Evolutionary conservation across 2,329 filamentous ascomycete genomes (phyloP).

Genomic region (Penicillium sp.): DNA sequence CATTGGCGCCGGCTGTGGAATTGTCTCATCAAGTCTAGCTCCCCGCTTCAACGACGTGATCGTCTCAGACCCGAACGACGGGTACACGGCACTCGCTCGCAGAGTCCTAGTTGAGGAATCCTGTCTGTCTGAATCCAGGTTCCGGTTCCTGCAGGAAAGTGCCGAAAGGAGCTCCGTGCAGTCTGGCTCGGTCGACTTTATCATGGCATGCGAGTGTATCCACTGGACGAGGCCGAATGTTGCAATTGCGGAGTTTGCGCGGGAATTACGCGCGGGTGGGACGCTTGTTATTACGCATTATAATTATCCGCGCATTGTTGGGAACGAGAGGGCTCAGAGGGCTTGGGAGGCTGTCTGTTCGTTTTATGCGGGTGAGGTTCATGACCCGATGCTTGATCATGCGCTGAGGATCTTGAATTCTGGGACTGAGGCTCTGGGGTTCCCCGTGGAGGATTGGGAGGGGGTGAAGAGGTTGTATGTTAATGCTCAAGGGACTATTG

Average conservation of each 20-base stretch:
- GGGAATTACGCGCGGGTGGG: neutral
- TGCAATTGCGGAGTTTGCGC: constrained; percentile 1
- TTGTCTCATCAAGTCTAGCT: neutral
- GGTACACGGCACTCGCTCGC: constrained; percentile 1
- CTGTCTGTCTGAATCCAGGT: neutral
- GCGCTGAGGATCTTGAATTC: constrained; percentile 3
- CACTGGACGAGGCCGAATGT: constrained; percentile 2
- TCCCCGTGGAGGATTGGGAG: neutral
- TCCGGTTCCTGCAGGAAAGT: constrained; percentile 1
- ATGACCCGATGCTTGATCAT: constrained; percentile 3
- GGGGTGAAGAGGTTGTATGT: constrained; percentile 1
- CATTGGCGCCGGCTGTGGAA: constrained; percentile 4
- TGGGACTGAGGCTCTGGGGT: neutral
- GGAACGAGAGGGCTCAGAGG: constrained; percentile 1
- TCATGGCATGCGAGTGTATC: constrained; percentile 5
- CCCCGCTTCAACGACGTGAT: constrained; percentile 1
- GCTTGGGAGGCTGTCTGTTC: constrained; percentile 1
- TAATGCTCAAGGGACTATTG: constrained; percentile 1
- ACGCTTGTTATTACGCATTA: constrained; percentile 4
- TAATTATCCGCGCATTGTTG: constrained; percentile 2
- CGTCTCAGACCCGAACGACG: constrained; percentile 4
- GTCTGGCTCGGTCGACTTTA: neutral
- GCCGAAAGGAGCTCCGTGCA: constrained; percentile 1
- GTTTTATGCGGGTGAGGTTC: neutral
- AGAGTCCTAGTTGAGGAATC: constrained; percentile 1